Evolutionary conservation across 257 asterid genomes (phyloP), one percentile per base, ranked within the genome.

Genomic region (Fraxinus americana): DNA sequence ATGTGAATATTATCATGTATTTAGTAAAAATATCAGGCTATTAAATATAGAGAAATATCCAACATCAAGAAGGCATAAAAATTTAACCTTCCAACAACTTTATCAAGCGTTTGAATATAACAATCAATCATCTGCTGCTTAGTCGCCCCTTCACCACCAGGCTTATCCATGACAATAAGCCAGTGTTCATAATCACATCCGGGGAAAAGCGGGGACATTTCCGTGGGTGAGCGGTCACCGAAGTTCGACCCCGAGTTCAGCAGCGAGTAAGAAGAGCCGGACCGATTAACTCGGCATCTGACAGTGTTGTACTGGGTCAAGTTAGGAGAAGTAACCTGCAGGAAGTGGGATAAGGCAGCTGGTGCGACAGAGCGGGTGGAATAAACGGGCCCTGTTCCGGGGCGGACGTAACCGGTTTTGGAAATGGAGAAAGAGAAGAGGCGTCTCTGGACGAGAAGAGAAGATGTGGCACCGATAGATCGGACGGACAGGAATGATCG

Each of bases 151-250:
- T 94, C 99, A 5, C 99, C 99, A 2, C 98, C 99, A 14, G 98
- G 99, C 86, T 92, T 91, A 79, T 94, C 99, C 96, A 94, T 92
- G 73, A 94, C 98, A 27, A 94, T 92, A 19, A 94, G 97, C 99
- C 98, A 94, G 82, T 92, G 99, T 85, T 94, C 97, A 32, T 94
- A 94, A 72, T 94, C 99, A 78, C 99, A 93, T 0, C 98, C 99
- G 0, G 98, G 99, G 77, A 92, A 93, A 29, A 95, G 94, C 76
- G 99, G 97, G 32, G 99, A 98, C 92, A 95, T 88, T 79, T 95
- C 98, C 25, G 96, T 93, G 32, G 99, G 97, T n/a, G 96, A 96
- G 4, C 97, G 96, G 88, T 92, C 98, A 84, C 91, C 88, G 84
- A 87, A 87, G 79, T 88, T 90, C 41, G 97, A 87, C 21, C 96